Evolutionary conservation across 345 rosid species (phyloP).

Genomic region (Eutrema heterophyllum): DNA sequence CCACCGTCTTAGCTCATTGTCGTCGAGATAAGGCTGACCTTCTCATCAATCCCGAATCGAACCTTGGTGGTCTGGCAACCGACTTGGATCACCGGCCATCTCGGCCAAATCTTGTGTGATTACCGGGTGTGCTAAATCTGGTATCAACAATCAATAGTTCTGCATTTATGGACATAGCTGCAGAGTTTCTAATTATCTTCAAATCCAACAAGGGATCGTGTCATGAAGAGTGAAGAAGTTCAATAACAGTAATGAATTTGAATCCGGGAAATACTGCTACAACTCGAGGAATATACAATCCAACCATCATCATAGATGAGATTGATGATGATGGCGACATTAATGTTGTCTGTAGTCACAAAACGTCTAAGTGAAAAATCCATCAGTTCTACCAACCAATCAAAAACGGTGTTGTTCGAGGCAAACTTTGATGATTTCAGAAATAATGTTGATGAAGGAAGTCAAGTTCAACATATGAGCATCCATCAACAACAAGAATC

Average conservation of each 20-base stretch:
- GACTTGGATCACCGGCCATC: too few species aligned
- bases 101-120: too few species aligned
- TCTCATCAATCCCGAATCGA: too few species aligned
- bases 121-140: too few species aligned
- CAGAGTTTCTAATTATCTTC: conserved; percentile 50
- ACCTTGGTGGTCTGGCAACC: too few species aligned
- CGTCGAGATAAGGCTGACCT: too few species aligned
- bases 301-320: conserved; percentile 38
- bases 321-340: conserved; percentile 29
- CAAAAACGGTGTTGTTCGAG: conserved; percentile 22
- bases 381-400: conserved; percentile 26
- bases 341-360: conserved; percentile 43
- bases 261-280: conserved; percentile 38
- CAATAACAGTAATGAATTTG: conserved; percentile 24
- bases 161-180: conserved; percentile 78
- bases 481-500: conserved; percentile 24
- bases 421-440: conserved; percentile 18
- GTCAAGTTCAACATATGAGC: conserved; percentile 19
- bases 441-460: conserved; percentile 33
- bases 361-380: conserved; percentile 18
- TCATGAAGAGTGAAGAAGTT: conserved; percentile 36
- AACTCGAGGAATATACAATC: conserved; percentile 34
- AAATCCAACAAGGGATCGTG: conserved; percentile 26
- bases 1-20: too few species aligned
- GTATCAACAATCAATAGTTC: too few species aligned